Evolutionary conservation across 495 filamentous ascomycete genomes (phyloP), one percentile per base, ranked within the genome.

Genomic region (Xylona heveae): DNA sequence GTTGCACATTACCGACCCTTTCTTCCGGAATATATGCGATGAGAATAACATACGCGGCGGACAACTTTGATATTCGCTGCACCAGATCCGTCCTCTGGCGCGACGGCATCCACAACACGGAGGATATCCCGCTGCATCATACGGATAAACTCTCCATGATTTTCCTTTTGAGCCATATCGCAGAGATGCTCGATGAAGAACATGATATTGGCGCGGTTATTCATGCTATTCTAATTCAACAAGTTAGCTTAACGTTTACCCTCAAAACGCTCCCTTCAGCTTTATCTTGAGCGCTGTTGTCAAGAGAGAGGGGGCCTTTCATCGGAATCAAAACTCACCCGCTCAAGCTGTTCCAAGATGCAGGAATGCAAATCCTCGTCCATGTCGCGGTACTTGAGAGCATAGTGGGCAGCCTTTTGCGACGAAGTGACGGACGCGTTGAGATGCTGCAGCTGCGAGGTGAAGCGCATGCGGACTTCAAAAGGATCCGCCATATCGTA

Each of bases 401-500:
- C 88, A 72, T 85, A 99, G 43, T 81, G 74, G 14, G 88, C 88
- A 1, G 83, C 79, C 61, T 92, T 91, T 41, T 84, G 79, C 5
- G 80, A 74, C 1, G 83, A 83, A 6, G 75, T 78, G 24, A 82
- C 69, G 5, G 78, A 81, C 7, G 90, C 90, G 42, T 80, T 91
- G 17, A 99, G 68, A 43, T 82, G 73, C 31, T 82, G 74, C 4
- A 99, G 68, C 41, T 80, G 78, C 29, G 60, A 62, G 8, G 82
- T 93, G 55, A 99, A 99, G 46, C 83, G 80, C 68, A 99, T 81
- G 44, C 88, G 84, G 35, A 93, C 84, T 59, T 95, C 85, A 56
- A 99, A 99, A 0, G 88, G 88, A 56, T 99, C 88, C 29, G 71
- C 74, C 78, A 90, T 88, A n/a, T n/a, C n/a, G n/a, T n/a, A n/a